Conservation (phyloP, 306 rosid genomes). For the Ochetophila trinervis region DNA sequence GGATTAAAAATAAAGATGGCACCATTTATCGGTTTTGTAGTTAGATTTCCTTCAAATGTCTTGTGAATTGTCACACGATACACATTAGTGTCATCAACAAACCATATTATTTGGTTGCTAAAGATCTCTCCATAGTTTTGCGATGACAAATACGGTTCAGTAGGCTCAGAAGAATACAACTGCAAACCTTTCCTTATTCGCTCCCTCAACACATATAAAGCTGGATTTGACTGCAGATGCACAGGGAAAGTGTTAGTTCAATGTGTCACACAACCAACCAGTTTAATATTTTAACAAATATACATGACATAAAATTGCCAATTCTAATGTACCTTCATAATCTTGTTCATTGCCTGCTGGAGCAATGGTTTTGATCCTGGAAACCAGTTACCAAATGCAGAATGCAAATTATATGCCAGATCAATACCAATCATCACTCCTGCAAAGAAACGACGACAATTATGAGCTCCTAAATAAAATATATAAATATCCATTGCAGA, state of each 20-base stretch:
- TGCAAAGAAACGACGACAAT: constrained; percentile 28
- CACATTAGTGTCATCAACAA: constrained; percentile 99
- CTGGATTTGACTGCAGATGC: constrained; percentile 92
- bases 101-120: constrained; percentile 98
- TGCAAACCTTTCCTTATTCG: constrained; percentile 97
- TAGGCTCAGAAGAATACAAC: constrained; percentile 97
- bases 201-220: constrained; percentile 94
- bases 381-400: constrained; percentile 99
- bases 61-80: constrained; percentile 97
- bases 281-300: constrained; percentile 6
- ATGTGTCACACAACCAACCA: not conserved
- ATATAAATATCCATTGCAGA: not conserved
- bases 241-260: constrained; percentile 26
- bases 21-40: constrained; percentile 97
- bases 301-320: not conserved
- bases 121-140: constrained; percentile 99
- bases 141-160: constrained; percentile 95
- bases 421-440: constrained; percentile 99
- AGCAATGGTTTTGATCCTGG: constrained; percentile 97
- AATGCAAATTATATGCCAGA: constrained; percentile 94
- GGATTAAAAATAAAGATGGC: constrained; percentile 97
- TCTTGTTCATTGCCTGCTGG: constrained; percentile 98
- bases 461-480: constrained; percentile 5
- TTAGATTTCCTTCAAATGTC: constrained; percentile 98
- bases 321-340: constrained; percentile 72